phyloP scores from a whole-genome alignment of 768 basidiomycete genomes.

The Amyloporia xantha region DNA sequence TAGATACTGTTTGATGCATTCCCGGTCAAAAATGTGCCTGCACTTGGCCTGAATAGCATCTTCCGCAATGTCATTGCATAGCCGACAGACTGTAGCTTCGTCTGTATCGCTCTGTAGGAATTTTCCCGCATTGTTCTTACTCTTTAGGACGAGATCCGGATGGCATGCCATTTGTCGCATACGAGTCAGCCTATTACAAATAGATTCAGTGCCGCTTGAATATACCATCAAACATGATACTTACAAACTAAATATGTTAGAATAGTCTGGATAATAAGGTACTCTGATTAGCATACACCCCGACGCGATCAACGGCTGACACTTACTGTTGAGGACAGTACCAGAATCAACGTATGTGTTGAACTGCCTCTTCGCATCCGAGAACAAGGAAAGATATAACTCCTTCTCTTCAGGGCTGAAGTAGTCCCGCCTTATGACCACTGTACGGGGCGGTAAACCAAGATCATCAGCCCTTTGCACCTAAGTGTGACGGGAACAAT shows the following conservation, averaged over 20 bases:
- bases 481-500: constrained; percentile 31
- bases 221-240: not conserved
- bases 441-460: constrained; percentile 87
- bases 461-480: constrained; percentile 95
- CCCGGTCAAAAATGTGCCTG: constrained; percentile 90
- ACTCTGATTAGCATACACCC: constrained; percentile 45
- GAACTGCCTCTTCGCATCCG: constrained; percentile 90
- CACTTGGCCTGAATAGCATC: constrained; percentile 95
- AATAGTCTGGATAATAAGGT: constrained; percentile 91
- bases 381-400: constrained; percentile 84
- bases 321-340: constrained; percentile 86
- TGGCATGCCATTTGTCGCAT: constrained; percentile 96
- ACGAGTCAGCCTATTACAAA: constrained; percentile 66
- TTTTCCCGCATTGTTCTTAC: constrained; percentile 65
- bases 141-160: constrained; percentile 88
- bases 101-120: constrained; percentile 54
- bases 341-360: constrained; percentile 85
- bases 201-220: not conserved
- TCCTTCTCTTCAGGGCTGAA: constrained; percentile 98
- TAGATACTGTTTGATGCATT: constrained; percentile 92
- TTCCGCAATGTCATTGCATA: constrained; percentile 97
- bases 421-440: constrained; percentile 82
- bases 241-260: constrained; percentile 79
- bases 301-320: constrained; percentile 3
- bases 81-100: constrained; percentile 82